These are phyloP conservation scores for Salinomyces thailandicus DNA, from an alignment of 2,329 filamentous ascomycete genomes.

Conservation along the genomic window DNA sequence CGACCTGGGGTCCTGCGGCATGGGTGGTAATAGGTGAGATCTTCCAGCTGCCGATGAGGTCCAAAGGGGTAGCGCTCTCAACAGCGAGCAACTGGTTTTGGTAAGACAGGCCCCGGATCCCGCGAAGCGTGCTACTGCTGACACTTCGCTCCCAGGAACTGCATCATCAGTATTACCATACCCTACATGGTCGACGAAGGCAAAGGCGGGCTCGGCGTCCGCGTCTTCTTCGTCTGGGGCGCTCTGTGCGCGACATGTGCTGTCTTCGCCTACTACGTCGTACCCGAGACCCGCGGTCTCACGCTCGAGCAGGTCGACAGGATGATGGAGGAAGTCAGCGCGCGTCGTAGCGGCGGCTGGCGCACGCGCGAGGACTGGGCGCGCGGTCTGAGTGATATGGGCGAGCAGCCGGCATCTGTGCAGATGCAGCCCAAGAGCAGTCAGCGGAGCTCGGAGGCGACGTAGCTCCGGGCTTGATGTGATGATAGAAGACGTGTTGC, in stretches of 20 bases:
- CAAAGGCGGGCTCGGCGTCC: conserved; percentile 42
- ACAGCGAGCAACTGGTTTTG: conserved; percentile 88
- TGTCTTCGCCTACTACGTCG: conserved; percentile 29
- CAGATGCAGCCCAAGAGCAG: neutral
- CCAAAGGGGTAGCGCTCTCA: conserved; percentile 60
- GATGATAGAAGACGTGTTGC: neutral
- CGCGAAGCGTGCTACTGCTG: too few species aligned
- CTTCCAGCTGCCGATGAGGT: conserved; percentile 57
- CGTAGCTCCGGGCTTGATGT: neutral
- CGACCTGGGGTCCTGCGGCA: conserved; percentile 69
- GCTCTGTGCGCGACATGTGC: conserved; percentile 24
- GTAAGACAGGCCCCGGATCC: conserved; percentile 65
- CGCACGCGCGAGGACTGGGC: conserved; percentile 23
- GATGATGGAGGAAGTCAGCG: conserved; percentile 39
- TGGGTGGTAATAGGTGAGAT: conserved; percentile 67
- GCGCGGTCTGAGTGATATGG: conserved; percentile 18
- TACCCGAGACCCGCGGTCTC: conserved; percentile 31
- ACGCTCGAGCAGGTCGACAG: conserved; percentile 30
- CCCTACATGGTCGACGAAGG: conserved; percentile 57
- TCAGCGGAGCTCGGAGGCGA: neutral
- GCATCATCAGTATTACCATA: conserved; percentile 56
- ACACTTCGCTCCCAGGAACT: conserved; percentile 21
- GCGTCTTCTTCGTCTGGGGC: conserved; percentile 40
- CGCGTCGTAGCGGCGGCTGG: conserved; percentile 28
- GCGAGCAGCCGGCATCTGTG: neutral